Conservation (phyloP, 75 land plant species). For the Ceratopteris richardii region DNA sequence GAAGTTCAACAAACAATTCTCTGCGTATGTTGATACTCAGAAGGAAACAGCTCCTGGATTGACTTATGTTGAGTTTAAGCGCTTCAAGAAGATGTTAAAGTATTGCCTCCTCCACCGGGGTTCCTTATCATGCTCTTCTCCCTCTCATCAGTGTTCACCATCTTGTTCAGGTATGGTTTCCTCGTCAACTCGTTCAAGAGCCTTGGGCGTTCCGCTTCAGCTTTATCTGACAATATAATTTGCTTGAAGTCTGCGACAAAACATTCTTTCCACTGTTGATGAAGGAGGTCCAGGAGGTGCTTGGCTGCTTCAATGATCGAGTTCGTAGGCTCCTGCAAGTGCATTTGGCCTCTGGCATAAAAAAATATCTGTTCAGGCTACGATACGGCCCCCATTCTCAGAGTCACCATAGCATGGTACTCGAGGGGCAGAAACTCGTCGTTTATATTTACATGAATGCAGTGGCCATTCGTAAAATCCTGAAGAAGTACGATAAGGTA, state of each 20-base stretch:
- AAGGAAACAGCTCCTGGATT: too few species aligned
- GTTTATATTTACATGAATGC: conserved; percentile 75
- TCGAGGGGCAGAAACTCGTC: conserved; percentile 53
- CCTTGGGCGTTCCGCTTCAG: too few species aligned
- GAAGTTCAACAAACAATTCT: too few species aligned
- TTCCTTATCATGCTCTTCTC: too few species aligned
- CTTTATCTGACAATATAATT: too few species aligned
- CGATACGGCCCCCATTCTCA: conserved; percentile 26
- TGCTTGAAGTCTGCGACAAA: conserved; percentile 76
- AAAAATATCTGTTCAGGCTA: conserved; percentile 39
- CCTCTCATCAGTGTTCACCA: too few species aligned
- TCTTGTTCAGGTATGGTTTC: too few species aligned
- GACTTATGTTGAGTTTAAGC: too few species aligned
- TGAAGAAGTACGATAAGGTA: conserved; percentile 91
- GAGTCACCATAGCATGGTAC: conserved; percentile 33
- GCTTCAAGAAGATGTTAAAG: too few species aligned
- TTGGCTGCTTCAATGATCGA: conserved; percentile 58
- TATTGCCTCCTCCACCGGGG: too few species aligned
- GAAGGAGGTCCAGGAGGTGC: conserved; percentile 54
- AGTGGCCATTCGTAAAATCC: conserved; percentile 68
- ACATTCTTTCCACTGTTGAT: conserved; percentile 55
- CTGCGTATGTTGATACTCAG: too few species aligned
- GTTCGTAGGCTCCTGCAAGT: conserved; percentile 52
- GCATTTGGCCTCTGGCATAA: conserved; percentile 42
- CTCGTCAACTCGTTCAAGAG: too few species aligned